Percentiles rank a stretch among this genome's conserved stretches.
phyloP scores from a whole-genome alignment of 345 rosid species.

The Luvunga scandens region DNA sequence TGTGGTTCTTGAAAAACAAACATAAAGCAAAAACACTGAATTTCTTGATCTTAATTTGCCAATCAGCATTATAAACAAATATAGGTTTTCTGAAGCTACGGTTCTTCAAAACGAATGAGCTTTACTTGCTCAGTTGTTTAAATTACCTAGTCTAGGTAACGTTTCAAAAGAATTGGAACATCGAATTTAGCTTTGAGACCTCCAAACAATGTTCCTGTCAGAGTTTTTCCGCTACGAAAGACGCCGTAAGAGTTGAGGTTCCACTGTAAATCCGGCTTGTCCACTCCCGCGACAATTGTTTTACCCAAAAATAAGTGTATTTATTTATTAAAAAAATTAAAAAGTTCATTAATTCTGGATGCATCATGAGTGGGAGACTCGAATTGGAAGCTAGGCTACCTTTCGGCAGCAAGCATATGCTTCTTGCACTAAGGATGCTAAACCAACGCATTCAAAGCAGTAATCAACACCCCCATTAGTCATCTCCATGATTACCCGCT shows the following conservation, averaged over 20 bases:
- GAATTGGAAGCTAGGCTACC: conserved; percentile 33
- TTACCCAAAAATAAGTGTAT: conserved; percentile 55
- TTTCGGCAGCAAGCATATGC: conserved; percentile 69
- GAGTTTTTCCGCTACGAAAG: conserved; percentile 51
- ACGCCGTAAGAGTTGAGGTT: conserved; percentile 47
- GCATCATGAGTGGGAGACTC: background rate
- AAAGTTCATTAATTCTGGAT: background rate
- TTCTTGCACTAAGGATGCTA: conserved; percentile 23
- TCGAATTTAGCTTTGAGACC: conserved; percentile 80
- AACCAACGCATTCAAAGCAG: too few species aligned
- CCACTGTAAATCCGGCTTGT: conserved; percentile 54
- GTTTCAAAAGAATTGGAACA: conserved; percentile 67
- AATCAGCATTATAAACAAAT: background rate
- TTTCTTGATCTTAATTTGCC: too few species aligned
- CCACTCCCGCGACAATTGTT: conserved; percentile 75
- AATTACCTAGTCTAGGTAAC: conserved; percentile 54
- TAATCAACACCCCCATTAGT: too few species aligned
- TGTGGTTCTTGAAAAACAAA: conserved; percentile 47
- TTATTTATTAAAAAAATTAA: background rate
- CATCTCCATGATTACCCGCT: conserved; percentile 24
- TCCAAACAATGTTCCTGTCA: conserved; percentile 69
- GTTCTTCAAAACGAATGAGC: too few species aligned
- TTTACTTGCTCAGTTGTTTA: too few species aligned
- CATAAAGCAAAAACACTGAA: too few species aligned
- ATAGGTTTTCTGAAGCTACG: too few species aligned